Evolutionary conservation across 139 green algal genomes (phyloP).

Genomic region (Chlamydomonas eustigma): DNA sequence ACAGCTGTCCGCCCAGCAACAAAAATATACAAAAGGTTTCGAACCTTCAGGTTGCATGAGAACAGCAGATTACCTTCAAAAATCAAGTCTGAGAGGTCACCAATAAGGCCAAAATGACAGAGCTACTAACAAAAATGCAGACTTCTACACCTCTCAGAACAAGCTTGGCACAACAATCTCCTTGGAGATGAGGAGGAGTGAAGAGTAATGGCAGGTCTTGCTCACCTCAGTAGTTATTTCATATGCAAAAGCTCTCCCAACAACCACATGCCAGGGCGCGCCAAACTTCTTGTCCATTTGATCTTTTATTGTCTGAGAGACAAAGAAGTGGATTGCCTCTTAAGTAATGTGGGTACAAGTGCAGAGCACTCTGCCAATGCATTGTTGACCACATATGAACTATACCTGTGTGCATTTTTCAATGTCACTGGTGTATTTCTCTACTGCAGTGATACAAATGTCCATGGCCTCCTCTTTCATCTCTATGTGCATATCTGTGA

Average conservation of each 20-base stretch:
- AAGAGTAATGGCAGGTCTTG: too few relatives aligned
- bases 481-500: slow-evolving; percentile 76
- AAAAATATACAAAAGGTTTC: slow-evolving; percentile 84
- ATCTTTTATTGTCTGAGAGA: slow-evolving; percentile 79
- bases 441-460: slow-evolving; percentile 75
- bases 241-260: slow-evolving; percentile 79
- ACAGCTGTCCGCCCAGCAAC: slow-evolving; percentile 74
- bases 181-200: neutral
- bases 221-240: slow-evolving; percentile 47
- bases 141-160: neutral
- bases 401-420: slow-evolving; percentile 81
- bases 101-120: neutral
- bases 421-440: slow-evolving; percentile 72
- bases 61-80: neutral
- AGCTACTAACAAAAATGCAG: neutral
- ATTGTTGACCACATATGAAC: neutral
- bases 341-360: neutral
- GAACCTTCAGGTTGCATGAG: slow-evolving; percentile 47
- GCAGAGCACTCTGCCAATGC: neutral
- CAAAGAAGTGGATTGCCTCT: neutral
- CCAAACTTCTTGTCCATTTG: slow-evolving; percentile 94
- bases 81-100: too few relatives aligned
- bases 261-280: slow-evolving; percentile 81
- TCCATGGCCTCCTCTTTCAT: slow-evolving; percentile 84
- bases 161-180: neutral